Conservation (phyloP, 108 stramenopile genomes). For the Ochromonas danica region DNA sequence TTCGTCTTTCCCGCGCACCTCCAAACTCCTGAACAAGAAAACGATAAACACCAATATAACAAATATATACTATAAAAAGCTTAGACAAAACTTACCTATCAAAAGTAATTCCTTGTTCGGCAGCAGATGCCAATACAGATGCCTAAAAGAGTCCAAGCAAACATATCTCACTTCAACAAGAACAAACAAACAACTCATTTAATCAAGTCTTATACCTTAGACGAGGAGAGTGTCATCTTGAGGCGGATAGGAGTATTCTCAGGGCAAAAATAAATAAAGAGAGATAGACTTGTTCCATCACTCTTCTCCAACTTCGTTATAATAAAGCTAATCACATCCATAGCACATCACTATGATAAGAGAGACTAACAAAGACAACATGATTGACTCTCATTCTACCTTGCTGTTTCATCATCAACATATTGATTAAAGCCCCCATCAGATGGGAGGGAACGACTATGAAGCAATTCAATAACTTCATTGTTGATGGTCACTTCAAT, state of each 20-base stretch:
- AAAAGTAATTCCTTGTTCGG: neutral
- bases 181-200: neutral
- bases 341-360: neutral
- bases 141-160: slow-evolving; percentile 8
- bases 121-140: neutral
- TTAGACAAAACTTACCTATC: neutral
- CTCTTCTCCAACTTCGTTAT: neutral
- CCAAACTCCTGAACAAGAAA: neutral
- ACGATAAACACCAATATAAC: neutral
- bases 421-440: neutral
- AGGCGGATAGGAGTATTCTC: neutral
- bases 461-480: neutral
- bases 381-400: neutral
- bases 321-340: neutral
- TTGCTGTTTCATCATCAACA: neutral
- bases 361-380: neutral
- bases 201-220: neutral
- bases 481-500: neutral
- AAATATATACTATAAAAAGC: neutral
- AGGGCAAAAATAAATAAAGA: slow-evolving; percentile 6
- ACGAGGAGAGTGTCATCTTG: slow-evolving; percentile 6
- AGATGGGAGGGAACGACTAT: neutral
- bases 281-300: neutral
- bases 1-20: neutral
- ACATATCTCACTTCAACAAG: neutral